These are phyloP conservation scores for Boeremia exigua DNA, from an alignment of 2,329 filamentous ascomycete genomes.

Conservation along the genomic window DNA sequence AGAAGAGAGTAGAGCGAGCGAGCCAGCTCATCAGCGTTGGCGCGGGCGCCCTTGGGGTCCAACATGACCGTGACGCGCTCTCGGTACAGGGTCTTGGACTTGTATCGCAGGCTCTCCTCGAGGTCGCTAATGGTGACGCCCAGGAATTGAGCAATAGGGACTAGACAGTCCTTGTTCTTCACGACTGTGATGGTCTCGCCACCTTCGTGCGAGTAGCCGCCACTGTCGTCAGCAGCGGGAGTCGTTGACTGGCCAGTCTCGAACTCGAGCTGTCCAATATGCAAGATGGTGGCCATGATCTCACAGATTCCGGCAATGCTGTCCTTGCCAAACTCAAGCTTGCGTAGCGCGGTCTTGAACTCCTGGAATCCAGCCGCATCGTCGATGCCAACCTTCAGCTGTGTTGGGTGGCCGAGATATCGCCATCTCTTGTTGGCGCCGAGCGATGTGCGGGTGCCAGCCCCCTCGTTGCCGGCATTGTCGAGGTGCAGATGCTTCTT, in stretches of 20 bases:
- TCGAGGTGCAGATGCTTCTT: conserved; percentile 81
- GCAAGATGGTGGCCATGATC: conserved; percentile 89
- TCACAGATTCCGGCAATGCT: conserved; percentile 98
- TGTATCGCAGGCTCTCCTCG: conserved; percentile 89
- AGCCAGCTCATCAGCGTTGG: conserved; percentile 92
- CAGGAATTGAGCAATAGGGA: conserved; percentile 90
- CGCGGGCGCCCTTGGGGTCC: conserved; percentile 85
- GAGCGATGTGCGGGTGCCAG: conserved; percentile 61
- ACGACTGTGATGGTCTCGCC: conserved; percentile 84
- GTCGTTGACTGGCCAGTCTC: conserved; percentile 80
- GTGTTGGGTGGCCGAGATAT: conserved; percentile 93
- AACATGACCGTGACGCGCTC: conserved; percentile 99
- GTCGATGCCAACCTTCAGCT: conserved; percentile 96
- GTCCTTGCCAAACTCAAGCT: conserved; percentile 88
- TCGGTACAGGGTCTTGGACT: conserved; percentile 93
- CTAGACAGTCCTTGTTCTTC: conserved; percentile 89
- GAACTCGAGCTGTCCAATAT: conserved; percentile 97
- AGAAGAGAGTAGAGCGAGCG: conserved; percentile 91
- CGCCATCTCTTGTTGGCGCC: conserved; percentile 84
- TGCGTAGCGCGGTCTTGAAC: conserved; percentile 93
- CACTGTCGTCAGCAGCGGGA: conserved; percentile 84
- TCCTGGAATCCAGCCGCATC: conserved; percentile 95
- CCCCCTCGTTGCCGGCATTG: conserved; percentile 54
- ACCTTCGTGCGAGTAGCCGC: conserved; percentile 94
- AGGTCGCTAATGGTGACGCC: conserved; percentile 82